Conservation (phyloP, 2,329 filamentous ascomycete species). For the Neofusicoccum sp. region DNA sequence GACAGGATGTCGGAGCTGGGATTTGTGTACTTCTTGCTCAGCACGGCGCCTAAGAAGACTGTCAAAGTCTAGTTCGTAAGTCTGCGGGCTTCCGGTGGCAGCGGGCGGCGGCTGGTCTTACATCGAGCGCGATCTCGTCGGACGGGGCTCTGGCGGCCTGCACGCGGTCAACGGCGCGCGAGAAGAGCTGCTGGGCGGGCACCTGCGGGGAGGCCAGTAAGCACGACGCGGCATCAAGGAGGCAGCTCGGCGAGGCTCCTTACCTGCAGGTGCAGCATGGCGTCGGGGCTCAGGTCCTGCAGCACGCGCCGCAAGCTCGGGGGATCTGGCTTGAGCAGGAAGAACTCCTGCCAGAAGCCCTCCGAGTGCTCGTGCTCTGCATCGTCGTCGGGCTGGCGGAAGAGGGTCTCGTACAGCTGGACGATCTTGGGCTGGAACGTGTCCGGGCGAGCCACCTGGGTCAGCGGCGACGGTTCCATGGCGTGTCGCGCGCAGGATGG, state of each 20-base stretch:
- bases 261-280: constrained; percentile 73
- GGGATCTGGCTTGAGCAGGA: constrained; percentile 79
- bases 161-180: constrained; percentile 67
- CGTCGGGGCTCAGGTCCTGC: constrained; percentile 67
- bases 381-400: constrained; percentile 54
- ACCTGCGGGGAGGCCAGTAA: constrained; percentile 36
- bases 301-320: constrained; percentile 66
- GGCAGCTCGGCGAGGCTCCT: background rate
- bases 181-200: constrained; percentile 76
- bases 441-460: constrained; percentile 85
- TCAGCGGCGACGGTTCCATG: constrained; percentile 91
- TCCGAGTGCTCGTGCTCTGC: constrained; percentile 69
- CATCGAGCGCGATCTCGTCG: constrained; percentile 81
- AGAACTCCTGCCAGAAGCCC: constrained; percentile 96
- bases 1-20: constrained; percentile 93
- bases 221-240: constrained; percentile 2
- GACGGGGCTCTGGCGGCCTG: constrained; percentile 60
- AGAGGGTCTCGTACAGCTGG: constrained; percentile 79
- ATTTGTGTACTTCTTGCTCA: constrained; percentile 90
- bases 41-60: constrained; percentile 76
- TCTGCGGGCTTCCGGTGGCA: constrained; percentile 28
- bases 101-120: constrained; percentile 46
- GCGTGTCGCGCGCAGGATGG: background rate
- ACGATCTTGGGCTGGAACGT: constrained; percentile 94
- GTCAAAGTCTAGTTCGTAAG: constrained; percentile 72